Conservation (phyloP, 306 rosid species). For the Prunus davidiana region DNA sequence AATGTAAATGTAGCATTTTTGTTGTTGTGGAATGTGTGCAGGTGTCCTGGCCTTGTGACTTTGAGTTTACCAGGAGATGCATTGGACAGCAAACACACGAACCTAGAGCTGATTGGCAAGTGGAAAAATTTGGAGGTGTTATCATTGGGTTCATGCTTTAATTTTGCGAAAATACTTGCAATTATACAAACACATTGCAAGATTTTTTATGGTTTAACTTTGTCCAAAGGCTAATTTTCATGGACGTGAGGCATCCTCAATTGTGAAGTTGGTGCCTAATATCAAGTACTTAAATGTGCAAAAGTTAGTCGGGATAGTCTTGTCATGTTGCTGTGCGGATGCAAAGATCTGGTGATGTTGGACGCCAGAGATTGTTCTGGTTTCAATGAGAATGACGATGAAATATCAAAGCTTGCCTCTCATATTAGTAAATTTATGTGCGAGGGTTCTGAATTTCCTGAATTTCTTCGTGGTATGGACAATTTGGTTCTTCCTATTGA, state of each 20-base stretch:
- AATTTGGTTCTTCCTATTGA: too few species aligned
- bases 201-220: background rate
- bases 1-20: too few species aligned
- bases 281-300: background rate
- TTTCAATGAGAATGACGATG: background rate
- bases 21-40: background rate
- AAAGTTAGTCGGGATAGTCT: background rate
- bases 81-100: background rate
- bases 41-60: background rate
- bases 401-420: slow-evolving; percentile 4
- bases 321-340: background rate
- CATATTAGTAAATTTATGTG: background rate
- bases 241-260: background rate
- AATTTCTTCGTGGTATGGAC: background rate
- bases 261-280: background rate
- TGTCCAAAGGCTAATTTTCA: background rate
- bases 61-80: background rate
- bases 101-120: background rate
- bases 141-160: background rate
- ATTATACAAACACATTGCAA: background rate
- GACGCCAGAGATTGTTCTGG: background rate
- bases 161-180: background rate
- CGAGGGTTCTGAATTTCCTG: background rate
- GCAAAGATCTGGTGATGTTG: background rate
- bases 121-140: background rate